Evolutionary conservation across 2,329 filamentous ascomycete genomes (phyloP).

Genomic region (Leptographium procerum): DNA sequence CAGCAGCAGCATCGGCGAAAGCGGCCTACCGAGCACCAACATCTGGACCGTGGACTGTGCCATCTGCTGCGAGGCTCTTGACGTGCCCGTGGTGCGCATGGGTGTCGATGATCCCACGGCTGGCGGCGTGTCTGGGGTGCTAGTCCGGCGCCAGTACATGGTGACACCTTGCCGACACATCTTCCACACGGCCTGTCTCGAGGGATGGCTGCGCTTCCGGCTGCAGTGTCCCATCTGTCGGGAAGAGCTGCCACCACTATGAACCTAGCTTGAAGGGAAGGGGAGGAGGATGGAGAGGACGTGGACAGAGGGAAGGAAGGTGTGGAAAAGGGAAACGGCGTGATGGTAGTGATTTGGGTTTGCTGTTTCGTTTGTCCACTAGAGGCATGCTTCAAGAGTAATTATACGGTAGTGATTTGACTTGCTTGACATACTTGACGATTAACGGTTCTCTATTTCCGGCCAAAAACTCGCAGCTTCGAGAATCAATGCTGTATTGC

Average conservation of each 20-base stretch:
- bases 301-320: too few relatives aligned
- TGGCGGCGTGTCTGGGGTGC: slow-evolving; percentile 51
- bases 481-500: too few relatives aligned
- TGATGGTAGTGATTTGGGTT: too few relatives aligned
- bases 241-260: slow-evolving; percentile 78
- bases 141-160: slow-evolving; percentile 83
- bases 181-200: slow-evolving; percentile 83
- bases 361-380: neutral
- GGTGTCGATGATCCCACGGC: slow-evolving; percentile 37
- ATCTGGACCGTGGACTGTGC: slow-evolving; percentile 69
- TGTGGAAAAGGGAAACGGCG: too few relatives aligned
- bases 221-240: slow-evolving; percentile 93
- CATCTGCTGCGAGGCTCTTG: slow-evolving; percentile 85
- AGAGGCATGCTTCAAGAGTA: too few relatives aligned
- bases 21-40: slow-evolving; percentile 20
- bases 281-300: neutral
- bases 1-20: slow-evolving; percentile 11
- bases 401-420: neutral
- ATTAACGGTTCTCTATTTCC: neutral
- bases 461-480: too few relatives aligned
- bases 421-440: neutral
- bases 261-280: neutral
- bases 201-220: slow-evolving; percentile 91
- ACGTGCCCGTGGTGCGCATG: slow-evolving; percentile 68
- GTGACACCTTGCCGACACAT: slow-evolving; percentile 94